Evolutionary conservation across 306 rosid genomes (phyloP), one percentile per base, ranked within the genome.

Genomic region (Parietaria judaica): DNA sequence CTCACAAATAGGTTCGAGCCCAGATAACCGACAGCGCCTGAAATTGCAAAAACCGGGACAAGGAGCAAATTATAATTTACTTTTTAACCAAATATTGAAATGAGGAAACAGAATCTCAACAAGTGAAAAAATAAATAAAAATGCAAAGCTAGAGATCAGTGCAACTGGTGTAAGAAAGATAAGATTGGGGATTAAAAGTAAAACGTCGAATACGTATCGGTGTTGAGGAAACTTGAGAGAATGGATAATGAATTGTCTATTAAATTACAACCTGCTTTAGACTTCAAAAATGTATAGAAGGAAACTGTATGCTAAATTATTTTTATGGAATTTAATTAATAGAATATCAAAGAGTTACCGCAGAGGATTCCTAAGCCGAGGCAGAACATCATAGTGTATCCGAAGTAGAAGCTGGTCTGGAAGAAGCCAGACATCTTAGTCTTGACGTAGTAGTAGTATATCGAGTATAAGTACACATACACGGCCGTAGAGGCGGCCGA

Each of bases 381-480:
- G 70, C 99, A 94, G 69, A 94, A 88, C 99, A 94, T 94, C 83
- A 83, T 60, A 46, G 99, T 94, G 88, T 94, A 94, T 67, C 99
- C 99, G 74, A 94, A 94, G 70, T 94, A 94, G 82, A 94, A 94
- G 83, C 99, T 88, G 48, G 95, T 94, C 78, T 94, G 99, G 81
- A 94, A 94, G 80, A 94, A 94, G 69, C 99, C 99, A 14, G 97
- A 94, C 99, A 94, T 94, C 85, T 89, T 94, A 10, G 99, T 94
- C 97, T 94, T 94, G 70, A 90, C 95, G 50, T 84, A 83, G 82
- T 76, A 94, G 86, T 94, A 94, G 81, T 94, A 94, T 51, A 94
- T 75, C 6, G 99, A 88, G 69, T 94, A 94, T 74, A 94, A 68
- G 78, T 94, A 94, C 61, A 94, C 99, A 7, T 94, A 94, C 45